These are phyloP conservation scores for Vanderwaltozyma tropicalis DNA, from an alignment of 805 yeast species.

Conservation along the genomic window DNA sequence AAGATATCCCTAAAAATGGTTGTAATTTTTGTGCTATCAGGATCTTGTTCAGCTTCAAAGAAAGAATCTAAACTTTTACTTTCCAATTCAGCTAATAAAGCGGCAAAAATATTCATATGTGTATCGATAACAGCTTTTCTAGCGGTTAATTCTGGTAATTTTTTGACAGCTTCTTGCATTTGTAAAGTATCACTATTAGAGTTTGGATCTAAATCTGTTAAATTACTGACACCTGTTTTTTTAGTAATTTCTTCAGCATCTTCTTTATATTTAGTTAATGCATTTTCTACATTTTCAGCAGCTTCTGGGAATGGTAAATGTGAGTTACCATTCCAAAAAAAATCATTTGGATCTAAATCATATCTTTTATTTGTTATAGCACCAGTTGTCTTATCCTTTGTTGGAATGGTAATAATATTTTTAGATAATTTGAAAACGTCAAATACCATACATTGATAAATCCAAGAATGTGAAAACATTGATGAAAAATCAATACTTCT, in stretches of 20 bases:
- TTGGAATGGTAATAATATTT: slow-evolving; percentile 63
- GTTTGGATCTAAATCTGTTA: slow-evolving; percentile 60
- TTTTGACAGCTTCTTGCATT: slow-evolving; percentile 79
- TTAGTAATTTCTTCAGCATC: slow-evolving; percentile 82
- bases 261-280: slow-evolving; percentile 66
- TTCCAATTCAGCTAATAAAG: slow-evolving; percentile 71
- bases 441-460: slow-evolving; percentile 90
- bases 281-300: slow-evolving; percentile 91
- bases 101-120: slow-evolving; percentile 92
- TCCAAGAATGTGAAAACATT: slow-evolving; percentile 96
- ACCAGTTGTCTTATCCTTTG: slow-evolving; percentile 10
- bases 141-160: slow-evolving; percentile 83
- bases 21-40: slow-evolving; percentile 40
- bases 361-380: slow-evolving; percentile 42
- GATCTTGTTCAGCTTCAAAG: slow-evolving; percentile 85
- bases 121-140: slow-evolving; percentile 82
- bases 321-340: slow-evolving; percentile 80
- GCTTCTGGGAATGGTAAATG: slow-evolving; percentile 95
- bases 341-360: slow-evolving; percentile 88
- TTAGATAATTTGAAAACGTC: slow-evolving; percentile 78
- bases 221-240: slow-evolving; percentile 55
- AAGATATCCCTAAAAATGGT: slow-evolving; percentile 51
- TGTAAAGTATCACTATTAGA: slow-evolving; percentile 47
- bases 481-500: slow-evolving; percentile 83
- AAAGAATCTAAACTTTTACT: slow-evolving; percentile 81